Conservation (phyloP, 345 rosid genomes). For the Eucalyptus camaldulensis region DNA sequence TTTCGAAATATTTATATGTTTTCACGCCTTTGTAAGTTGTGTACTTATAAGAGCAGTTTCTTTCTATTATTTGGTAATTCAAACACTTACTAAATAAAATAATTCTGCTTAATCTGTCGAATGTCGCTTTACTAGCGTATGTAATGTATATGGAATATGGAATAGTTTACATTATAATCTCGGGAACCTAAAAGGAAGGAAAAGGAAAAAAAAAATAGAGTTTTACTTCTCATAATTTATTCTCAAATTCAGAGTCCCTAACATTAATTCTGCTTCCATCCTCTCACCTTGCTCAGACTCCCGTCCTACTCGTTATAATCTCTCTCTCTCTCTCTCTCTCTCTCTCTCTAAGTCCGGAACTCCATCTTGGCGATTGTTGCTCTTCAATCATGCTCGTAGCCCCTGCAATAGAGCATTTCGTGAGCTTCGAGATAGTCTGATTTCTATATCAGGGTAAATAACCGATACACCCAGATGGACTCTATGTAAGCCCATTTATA, state of each 20-base stretch:
- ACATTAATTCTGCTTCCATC: not conserved
- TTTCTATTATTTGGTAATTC: not conserved
- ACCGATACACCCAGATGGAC: not conserved
- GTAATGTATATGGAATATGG: not conserved
- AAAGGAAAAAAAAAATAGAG: not conserved
- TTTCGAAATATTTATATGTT: not conserved
- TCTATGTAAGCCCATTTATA: not conserved
- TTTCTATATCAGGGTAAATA: not conserved
- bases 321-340: not conserved
- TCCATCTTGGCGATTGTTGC: not conserved
- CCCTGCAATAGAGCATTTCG: not conserved
- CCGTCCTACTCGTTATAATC: not conserved
- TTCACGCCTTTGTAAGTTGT: not conserved
- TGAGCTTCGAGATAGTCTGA: not conserved
- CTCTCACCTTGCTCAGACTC: not conserved
- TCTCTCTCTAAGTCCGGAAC: not conserved
- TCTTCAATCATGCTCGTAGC: not conserved
- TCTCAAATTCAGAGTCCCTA: not conserved
- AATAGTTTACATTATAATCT: not conserved
- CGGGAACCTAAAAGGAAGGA: not conserved
- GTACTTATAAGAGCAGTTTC: not conserved
- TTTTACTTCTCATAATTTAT: not conserved
- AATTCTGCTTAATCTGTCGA: not conserved
- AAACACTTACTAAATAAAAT: not conserved
- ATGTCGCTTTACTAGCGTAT: not conserved